Evolutionary conservation across 306 rosid genomes (phyloP).

Genomic region (Urtica urens): DNA sequence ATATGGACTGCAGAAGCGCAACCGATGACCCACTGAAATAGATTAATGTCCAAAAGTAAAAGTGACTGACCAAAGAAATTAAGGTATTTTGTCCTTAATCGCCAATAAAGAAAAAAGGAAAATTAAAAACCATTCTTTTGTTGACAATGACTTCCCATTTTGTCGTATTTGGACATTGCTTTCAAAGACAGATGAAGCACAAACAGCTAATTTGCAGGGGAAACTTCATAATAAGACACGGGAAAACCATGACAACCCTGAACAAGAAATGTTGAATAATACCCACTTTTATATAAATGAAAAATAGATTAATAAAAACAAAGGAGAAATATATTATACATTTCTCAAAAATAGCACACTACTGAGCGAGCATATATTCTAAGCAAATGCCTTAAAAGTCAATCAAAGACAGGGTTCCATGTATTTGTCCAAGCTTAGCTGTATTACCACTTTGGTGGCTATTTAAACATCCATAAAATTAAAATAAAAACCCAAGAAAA

Average conservation of each 20-base stretch:
- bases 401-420: constrained; percentile 57
- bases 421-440: constrained; percentile 71
- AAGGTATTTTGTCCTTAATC: constrained; percentile 38
- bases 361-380: constrained; percentile 18
- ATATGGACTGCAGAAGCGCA: constrained; percentile 31
- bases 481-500: constrained; percentile 39
- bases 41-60: constrained; percentile 15
- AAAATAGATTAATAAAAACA: not conserved
- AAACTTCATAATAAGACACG: constrained; percentile 36
- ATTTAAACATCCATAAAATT: constrained; percentile 35
- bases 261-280: constrained; percentile 29
- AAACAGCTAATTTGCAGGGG: constrained; percentile 43
- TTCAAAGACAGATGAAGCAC: constrained; percentile 24
- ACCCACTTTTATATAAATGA: constrained; percentile 5
- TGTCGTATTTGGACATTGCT: constrained; percentile 47
- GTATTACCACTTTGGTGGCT: constrained; percentile 50
- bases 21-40: constrained; percentile 27
- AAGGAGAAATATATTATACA: not conserved
- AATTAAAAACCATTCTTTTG: constrained; percentile 16
- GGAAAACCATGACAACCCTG: constrained; percentile 20
- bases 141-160: constrained; percentile 40
- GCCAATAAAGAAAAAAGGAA: constrained; percentile 24
- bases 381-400: constrained; percentile 31
- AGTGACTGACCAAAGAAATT: constrained; percentile 34
- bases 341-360: constrained; percentile 10